A percentile compares a stretch with the other conserved stretches of the same genome.
Evolutionary conservation across 108 stramenopile species (phyloP).

Genomic region (Discostella pseudostelligera): DNA sequence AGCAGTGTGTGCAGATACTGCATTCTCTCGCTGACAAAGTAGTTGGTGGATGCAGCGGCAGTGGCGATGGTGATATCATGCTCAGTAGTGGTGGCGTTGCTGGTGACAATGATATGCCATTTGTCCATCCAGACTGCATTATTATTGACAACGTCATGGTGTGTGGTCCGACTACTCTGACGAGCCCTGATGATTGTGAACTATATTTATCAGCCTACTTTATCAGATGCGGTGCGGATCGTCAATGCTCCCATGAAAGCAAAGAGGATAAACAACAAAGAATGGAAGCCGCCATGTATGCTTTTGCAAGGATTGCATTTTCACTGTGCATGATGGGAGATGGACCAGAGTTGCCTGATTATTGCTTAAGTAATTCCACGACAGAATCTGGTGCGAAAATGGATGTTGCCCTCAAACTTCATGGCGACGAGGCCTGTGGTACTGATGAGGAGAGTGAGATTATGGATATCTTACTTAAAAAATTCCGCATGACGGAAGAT

Average conservation of each 20-base stretch:
- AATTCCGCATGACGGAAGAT: neutral
- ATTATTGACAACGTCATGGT: neutral
- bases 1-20: neutral
- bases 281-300: no score
- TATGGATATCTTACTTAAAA: no score
- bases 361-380: no score
- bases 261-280: neutral
- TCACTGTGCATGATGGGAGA: no score
- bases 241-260: neutral
- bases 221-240: neutral
- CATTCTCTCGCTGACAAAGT: conserved; percentile 1
- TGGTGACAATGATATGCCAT: neutral
- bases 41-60: neutral
- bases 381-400: neutral
- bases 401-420: neutral
- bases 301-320: no score
- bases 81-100: no score
- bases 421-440: neutral
- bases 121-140: neutral
- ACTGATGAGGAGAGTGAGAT: neutral
- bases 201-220: neutral
- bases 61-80: no score
- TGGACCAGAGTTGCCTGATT: neutral
- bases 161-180: neutral
- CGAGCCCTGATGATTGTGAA: neutral